A percentile compares a stretch with the other conserved stretches of the same genome.
phyloP scores from a whole-genome alignment of 441 rosid species.

The Cnidoscolus chayamansa region DNA sequence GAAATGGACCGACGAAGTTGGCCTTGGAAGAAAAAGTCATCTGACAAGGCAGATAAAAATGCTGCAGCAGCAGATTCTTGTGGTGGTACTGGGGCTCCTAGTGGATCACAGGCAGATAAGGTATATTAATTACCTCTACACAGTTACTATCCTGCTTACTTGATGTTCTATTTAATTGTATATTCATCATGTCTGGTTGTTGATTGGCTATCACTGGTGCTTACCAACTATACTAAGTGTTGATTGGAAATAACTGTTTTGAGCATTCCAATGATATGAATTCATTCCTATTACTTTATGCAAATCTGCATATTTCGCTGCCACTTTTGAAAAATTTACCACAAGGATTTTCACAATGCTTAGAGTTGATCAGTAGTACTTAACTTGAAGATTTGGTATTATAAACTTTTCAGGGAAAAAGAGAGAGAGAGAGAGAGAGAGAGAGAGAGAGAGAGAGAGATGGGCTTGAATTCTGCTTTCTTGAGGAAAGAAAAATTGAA shows the following conservation, averaged over 20 bases:
- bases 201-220: background rate
- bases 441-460: background rate
- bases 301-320: background rate
- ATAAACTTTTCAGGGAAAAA: background rate
- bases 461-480: background rate
- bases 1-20: slow-evolving; percentile 88
- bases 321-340: background rate
- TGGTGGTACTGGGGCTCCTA: slow-evolving; percentile 33
- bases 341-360: too few species aligned
- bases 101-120: slow-evolving; percentile 52
- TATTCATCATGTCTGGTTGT: background rate
- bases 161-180: background rate
- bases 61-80: slow-evolving; percentile 39
- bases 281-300: too few species aligned
- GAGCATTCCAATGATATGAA: too few species aligned
- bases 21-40: slow-evolving; percentile 98
- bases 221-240: background rate
- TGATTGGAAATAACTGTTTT: background rate
- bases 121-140: slow-evolving; percentile 21
- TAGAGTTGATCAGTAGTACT: too few species aligned
- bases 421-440: background rate
- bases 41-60: slow-evolving; percentile 63
- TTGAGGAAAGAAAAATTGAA: background rate
- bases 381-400: background rate
- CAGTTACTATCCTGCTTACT: background rate